These are phyloP conservation scores for Trypanosomatidae sp. DNA, from an alignment of 208 protist genomes.

Conservation along the genomic window DNA sequence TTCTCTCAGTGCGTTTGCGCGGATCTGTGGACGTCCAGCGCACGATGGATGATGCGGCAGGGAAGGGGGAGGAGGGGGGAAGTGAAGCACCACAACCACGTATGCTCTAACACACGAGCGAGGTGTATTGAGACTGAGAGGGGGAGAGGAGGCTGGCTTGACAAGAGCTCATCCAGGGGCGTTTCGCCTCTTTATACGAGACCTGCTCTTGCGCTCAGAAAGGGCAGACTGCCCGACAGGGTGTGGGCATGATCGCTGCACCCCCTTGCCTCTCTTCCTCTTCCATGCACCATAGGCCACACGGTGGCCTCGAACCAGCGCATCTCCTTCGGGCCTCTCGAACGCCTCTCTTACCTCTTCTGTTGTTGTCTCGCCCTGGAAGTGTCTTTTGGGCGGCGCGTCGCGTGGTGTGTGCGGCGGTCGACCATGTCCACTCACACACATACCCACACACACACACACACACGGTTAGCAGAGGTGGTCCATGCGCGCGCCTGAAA, in stretches of 20 bases:
- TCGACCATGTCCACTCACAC: not conserved
- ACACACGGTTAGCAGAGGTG: not conserved
- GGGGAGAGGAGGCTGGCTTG: not conserved
- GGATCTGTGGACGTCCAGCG: not conserved
- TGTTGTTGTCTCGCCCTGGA: too few species aligned
- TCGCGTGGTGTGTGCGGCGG: not conserved
- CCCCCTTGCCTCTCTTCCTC: not conserved
- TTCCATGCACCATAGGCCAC: not conserved
- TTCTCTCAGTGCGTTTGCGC: not conserved
- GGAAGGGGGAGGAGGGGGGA: not conserved
- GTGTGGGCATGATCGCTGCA: not conserved
- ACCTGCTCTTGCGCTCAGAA: not conserved
- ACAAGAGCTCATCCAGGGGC: not conserved
- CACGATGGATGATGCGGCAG: not conserved
- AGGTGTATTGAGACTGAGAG: not conserved
- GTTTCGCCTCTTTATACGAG: not conserved
- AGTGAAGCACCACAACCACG: too few species aligned
- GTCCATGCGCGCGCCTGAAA: not conserved
- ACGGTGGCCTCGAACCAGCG: not conserved
- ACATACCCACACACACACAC: not conserved
- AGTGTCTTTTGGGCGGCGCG: not conserved
- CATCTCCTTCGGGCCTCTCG: not conserved
- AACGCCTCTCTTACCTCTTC: not conserved
- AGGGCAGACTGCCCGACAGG: not conserved
- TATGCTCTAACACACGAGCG: not conserved